Percentiles rank a stretch among this genome's conserved stretches.
Evolutionary conservation across 768 basidiomycete genomes (phyloP).

Genomic region (Boletus bicolor): DNA sequence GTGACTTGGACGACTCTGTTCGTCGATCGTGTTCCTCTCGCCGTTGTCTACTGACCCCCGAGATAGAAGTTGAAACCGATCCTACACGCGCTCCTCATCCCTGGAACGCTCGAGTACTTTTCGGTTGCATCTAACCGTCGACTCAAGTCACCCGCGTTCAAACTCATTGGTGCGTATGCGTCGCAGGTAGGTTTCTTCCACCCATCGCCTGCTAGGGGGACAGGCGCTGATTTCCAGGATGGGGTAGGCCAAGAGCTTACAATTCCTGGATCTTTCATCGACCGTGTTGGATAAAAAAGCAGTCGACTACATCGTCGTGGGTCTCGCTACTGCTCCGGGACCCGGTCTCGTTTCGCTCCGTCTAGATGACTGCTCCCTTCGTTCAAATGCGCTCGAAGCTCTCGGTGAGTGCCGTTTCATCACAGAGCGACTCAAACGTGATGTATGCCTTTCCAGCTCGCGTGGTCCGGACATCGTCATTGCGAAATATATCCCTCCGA

Average conservation of each 20-base stretch:
- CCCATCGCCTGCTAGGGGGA: no score
- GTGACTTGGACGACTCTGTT: conserved; percentile 83
- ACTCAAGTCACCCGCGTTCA: conserved; percentile 74
- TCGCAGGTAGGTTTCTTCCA: conserved; percentile 48
- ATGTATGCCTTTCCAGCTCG: conserved; percentile 49
- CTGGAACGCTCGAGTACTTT: conserved; percentile 73
- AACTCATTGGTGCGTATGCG: conserved; percentile 75
- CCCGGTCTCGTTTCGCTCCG: conserved; percentile 71
- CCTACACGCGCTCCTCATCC: conserved; percentile 85
- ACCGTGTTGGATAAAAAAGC: conserved; percentile 81
- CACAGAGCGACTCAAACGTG: not conserved
- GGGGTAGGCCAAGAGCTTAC: conserved; percentile 63
- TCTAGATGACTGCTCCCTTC: conserved; percentile 81
- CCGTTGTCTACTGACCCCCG: not conserved
- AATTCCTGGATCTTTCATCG: conserved; percentile 89
- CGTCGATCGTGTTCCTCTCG: not conserved
- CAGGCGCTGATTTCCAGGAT: not conserved
- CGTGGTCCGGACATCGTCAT: conserved; percentile 74
- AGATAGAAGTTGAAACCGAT: conserved; percentile 80
- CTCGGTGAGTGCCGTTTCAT: conserved; percentile 55
- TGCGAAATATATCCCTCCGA: conserved; percentile 87
- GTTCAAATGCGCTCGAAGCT: conserved; percentile 70
- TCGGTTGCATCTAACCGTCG: conserved; percentile 85
- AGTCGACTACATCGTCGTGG: conserved; percentile 75
- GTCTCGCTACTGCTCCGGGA: conserved; percentile 43